Evolutionary conservation across 257 asterid genomes (phyloP).

Genomic region (Solanum medicagineum): DNA sequence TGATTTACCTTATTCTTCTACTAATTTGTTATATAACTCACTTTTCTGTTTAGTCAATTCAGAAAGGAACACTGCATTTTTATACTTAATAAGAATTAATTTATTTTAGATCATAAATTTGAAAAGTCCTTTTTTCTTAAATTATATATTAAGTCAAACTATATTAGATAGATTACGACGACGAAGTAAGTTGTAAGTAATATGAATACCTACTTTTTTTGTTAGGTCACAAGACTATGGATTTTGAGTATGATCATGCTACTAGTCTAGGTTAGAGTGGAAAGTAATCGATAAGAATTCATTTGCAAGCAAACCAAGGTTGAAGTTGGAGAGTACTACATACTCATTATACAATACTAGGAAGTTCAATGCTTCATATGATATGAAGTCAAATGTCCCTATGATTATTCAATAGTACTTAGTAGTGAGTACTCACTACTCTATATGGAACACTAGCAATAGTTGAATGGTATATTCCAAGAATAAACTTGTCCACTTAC

Average conservation of each 20-base stretch:
- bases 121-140: no score
- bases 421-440: background rate
- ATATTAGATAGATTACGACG: no score
- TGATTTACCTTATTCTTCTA: background rate
- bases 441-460: background rate
- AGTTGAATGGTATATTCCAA: conserved; percentile 2
- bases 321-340: background rate
- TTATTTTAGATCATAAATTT: no score
- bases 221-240: background rate
- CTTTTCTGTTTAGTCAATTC: no score
- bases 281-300: background rate
- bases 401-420: background rate
- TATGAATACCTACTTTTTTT: background rate
- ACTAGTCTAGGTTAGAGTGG: background rate
- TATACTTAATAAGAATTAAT: no score
- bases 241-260: background rate
- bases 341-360: background rate
- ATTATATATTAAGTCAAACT: no score
- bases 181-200: background rate
- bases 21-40: background rate
- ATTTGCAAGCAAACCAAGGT: background rate
- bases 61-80: background rate
- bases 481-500: conserved; percentile 4
- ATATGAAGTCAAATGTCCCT: background rate
- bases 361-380: background rate